Evolutionary conservation across 148 eudicot species (phyloP).

Genomic region (Oxyria digyna): DNA sequence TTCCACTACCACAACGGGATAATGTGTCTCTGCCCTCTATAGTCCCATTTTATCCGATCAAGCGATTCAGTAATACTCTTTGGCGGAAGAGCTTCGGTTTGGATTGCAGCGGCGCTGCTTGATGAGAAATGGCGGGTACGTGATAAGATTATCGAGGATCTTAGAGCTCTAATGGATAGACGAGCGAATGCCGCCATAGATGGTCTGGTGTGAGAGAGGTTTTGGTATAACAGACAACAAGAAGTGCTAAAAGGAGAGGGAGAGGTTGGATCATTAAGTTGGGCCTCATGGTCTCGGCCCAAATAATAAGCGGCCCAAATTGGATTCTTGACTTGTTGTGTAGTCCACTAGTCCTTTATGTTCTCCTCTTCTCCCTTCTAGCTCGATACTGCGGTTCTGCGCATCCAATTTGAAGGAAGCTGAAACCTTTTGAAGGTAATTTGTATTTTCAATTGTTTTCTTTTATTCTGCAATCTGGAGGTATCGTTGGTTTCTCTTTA

Average conservation of each 20-base stretch:
- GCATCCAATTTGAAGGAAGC: not conserved
- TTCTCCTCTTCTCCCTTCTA: not conserved
- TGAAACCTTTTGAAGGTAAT: not conserved
- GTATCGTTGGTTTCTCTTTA: not conserved
- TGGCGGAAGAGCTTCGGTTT: slow-evolving; percentile 23
- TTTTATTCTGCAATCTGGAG: not conserved
- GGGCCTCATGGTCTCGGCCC: not conserved
- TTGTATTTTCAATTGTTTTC: not conserved
- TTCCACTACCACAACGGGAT: slow-evolving; percentile 91
- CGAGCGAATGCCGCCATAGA: slow-evolving; percentile 56
- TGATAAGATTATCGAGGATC: slow-evolving; percentile 18
- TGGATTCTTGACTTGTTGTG: not conserved
- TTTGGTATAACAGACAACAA: not conserved
- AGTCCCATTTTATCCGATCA: slow-evolving; percentile 94
- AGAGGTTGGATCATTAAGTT: not conserved
- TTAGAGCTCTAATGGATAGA: slow-evolving; percentile 36
- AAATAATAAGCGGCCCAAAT: not conserved
- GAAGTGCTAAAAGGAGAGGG: not conserved
- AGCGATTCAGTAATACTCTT: slow-evolving; percentile 33
- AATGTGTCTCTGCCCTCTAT: slow-evolving; percentile 66
- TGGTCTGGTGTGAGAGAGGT: slow-evolving; percentile 2
- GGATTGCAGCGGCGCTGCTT: slow-evolving; percentile 15
- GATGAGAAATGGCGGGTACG: slow-evolving; percentile 2
- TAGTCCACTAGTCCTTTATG: not conserved
- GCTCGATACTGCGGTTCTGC: not conserved